These are phyloP conservation scores for Ascochyta rabiei DNA, from an alignment of 2,329 filamentous ascomycete species.

Conservation along the genomic window DNA sequence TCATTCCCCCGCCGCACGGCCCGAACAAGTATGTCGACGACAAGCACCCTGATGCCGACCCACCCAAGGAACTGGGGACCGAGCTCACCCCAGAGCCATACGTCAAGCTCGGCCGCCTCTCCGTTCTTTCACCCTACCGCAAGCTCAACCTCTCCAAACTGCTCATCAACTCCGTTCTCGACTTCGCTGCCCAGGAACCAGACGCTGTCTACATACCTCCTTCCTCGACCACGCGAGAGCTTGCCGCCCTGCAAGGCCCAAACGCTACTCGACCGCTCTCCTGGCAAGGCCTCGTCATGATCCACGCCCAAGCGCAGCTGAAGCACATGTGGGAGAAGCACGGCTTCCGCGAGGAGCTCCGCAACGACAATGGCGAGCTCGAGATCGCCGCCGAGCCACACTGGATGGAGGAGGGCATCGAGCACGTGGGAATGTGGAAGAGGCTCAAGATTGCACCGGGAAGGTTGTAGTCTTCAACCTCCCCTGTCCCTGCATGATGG, in stretches of 20 bases:
- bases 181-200: slow-evolving; percentile 70
- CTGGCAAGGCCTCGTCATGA: slow-evolving; percentile 78
- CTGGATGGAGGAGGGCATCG: slow-evolving; percentile 85
- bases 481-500: background rate
- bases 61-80: slow-evolving; percentile 37
- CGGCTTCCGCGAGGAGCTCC: slow-evolving; percentile 76
- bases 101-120: slow-evolving; percentile 80
- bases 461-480: slow-evolving; percentile 24
- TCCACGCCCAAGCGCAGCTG: slow-evolving; percentile 76
- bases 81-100: slow-evolving; percentile 74
- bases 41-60: slow-evolving; percentile 41
- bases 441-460: slow-evolving; percentile 45
- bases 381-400: slow-evolving; percentile 40
- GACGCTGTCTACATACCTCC: slow-evolving; percentile 50
- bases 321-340: slow-evolving; percentile 70
- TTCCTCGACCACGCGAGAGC: slow-evolving; percentile 48
- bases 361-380: slow-evolving; percentile 60
- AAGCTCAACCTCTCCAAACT: slow-evolving; percentile 68
- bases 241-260: slow-evolving; percentile 54
- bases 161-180: slow-evolving; percentile 70
- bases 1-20: slow-evolving; percentile 81
- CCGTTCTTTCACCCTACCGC: slow-evolving; percentile 70
- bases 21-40: slow-evolving; percentile 61
- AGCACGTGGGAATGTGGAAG: slow-evolving; percentile 84
- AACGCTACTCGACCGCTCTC: slow-evolving; percentile 48